Percentiles rank a stretch among this genome's conserved stretches.
These are phyloP conservation scores for Leonotis leonurus DNA, from an alignment of 257 asterid species.

Conservation along the genomic window DNA sequence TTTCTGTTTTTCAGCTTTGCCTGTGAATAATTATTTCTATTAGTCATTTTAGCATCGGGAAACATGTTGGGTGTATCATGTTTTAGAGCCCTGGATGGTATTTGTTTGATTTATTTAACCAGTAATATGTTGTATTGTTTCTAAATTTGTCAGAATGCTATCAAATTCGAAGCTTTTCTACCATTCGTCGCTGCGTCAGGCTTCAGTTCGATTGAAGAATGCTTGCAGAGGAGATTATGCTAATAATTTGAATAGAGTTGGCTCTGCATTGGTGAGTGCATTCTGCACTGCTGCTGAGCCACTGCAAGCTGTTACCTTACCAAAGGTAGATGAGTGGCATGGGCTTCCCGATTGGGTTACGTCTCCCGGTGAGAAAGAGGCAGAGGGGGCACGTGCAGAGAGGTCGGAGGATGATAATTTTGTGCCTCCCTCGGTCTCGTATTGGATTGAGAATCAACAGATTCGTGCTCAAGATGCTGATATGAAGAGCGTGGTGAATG, in stretches of 20 bases:
- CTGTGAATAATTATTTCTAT: neutral
- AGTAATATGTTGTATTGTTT: neutral
- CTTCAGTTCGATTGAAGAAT: conserved; percentile 12
- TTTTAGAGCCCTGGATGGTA: neutral
- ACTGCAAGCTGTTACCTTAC: conserved; percentile 18
- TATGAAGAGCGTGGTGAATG: conserved; percentile 23
- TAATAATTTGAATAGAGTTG: conserved; percentile 17
- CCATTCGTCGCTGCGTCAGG: conserved; percentile 23
- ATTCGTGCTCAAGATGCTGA: conserved; percentile 26
- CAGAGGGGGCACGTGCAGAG: neutral
- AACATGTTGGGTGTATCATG: neutral
- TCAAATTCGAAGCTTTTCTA: conserved; percentile 27
- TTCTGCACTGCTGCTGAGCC: conserved; percentile 37
- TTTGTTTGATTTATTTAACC: neutral
- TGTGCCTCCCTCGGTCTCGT: conserved; percentile 66
- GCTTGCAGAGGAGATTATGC: conserved; percentile 8
- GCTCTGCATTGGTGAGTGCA: conserved; percentile 17
- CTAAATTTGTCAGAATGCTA: conserved; percentile 28
- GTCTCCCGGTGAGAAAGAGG: conserved; percentile 13
- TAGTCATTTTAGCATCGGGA: neutral
- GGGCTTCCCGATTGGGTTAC: conserved; percentile 79
- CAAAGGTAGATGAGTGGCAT: conserved; percentile 47
- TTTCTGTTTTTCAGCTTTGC: neutral
- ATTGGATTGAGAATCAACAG: conserved; percentile 58
- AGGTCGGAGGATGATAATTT: conserved; percentile 50